These are phyloP conservation scores for Chytriomyces sp. DNA, from an alignment of 192 early-diverging fungal species.

Conservation along the genomic window DNA sequence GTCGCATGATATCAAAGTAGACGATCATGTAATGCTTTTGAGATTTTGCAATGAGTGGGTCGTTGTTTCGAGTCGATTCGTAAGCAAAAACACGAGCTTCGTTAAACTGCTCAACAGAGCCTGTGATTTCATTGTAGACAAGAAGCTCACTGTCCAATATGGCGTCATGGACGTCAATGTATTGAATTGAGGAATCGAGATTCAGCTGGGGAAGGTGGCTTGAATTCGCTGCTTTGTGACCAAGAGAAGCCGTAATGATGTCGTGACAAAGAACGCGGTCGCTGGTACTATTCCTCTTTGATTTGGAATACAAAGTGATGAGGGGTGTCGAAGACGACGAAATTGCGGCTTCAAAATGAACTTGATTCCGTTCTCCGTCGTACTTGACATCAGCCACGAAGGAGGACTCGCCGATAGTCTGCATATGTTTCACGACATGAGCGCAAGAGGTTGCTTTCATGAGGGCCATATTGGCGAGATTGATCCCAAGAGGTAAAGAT, in stretches of 20 bases:
- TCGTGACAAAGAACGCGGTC: slow-evolving; percentile 23
- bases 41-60: background rate
- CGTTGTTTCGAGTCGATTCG: background rate
- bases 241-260: slow-evolving; percentile 12
- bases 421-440: slow-evolving; percentile 19
- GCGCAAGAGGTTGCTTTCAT: slow-evolving; percentile 24
- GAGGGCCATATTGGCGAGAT: slow-evolving; percentile 23
- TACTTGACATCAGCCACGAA: slow-evolving; percentile 27
- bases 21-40: slow-evolving; percentile 13
- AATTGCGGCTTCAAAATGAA: slow-evolving; percentile 5
- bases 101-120: slow-evolving; percentile 15
- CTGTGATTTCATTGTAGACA: slow-evolving; percentile 11
- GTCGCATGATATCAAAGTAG: slow-evolving; percentile 20
- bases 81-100: slow-evolving; percentile 17
- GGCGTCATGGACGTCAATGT: background rate
- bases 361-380: slow-evolving; percentile 25
- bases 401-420: background rate
- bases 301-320: slow-evolving; percentile 19
- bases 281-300: slow-evolving; percentile 19
- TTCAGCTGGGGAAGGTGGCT: background rate
- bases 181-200: background rate
- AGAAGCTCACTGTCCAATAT: slow-evolving; percentile 22
- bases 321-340: background rate
- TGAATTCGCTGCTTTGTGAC: background rate
- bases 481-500: background rate